Evolutionary conservation across 2,329 filamentous ascomycete species (phyloP).

Genomic region (Podosphaera aphanis): DNA sequence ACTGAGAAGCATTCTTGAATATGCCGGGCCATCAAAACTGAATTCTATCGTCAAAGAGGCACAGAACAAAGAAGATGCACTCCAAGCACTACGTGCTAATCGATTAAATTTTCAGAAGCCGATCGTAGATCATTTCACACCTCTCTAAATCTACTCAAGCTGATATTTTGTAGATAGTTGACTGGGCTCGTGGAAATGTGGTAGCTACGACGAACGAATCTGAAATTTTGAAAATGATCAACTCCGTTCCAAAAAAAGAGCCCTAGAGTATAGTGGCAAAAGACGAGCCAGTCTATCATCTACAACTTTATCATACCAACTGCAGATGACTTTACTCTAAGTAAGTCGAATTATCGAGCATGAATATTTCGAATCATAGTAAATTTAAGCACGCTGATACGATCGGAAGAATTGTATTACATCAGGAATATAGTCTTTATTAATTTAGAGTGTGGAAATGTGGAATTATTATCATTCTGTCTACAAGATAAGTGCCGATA

Average conservation of each 20-base stretch:
- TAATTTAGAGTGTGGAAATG: no score
- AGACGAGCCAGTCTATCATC: not conserved
- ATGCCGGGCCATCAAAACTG: slow-evolving; percentile 31
- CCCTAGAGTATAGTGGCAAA: not conserved
- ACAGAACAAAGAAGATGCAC: slow-evolving; percentile 47
- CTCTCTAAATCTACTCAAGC: slow-evolving; percentile 4
- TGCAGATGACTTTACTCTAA: no score
- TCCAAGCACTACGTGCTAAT: slow-evolving; percentile 55
- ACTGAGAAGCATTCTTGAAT: slow-evolving; percentile 62
- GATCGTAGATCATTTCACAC: slow-evolving; percentile 32
- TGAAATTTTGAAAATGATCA: slow-evolving; percentile 65
- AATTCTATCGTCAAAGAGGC: slow-evolving; percentile 47
- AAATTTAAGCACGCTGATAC: no score
- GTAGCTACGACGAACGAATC: slow-evolving; percentile 61
- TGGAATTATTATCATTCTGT: no score
- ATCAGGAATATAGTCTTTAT: no score
- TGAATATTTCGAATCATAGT: no score
- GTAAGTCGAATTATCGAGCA: no score
- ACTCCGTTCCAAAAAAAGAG: slow-evolving; percentile 23
- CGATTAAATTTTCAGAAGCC: slow-evolving; percentile 47
- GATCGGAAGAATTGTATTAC: no score
- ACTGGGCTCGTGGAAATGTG: slow-evolving; percentile 81
- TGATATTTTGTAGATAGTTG: slow-evolving; percentile 34
- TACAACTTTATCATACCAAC: no score
- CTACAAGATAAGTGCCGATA: no score